Conservation (phyloP, 495 filamentous ascomycete genomes). For the Cercophora scortea region DNA sequence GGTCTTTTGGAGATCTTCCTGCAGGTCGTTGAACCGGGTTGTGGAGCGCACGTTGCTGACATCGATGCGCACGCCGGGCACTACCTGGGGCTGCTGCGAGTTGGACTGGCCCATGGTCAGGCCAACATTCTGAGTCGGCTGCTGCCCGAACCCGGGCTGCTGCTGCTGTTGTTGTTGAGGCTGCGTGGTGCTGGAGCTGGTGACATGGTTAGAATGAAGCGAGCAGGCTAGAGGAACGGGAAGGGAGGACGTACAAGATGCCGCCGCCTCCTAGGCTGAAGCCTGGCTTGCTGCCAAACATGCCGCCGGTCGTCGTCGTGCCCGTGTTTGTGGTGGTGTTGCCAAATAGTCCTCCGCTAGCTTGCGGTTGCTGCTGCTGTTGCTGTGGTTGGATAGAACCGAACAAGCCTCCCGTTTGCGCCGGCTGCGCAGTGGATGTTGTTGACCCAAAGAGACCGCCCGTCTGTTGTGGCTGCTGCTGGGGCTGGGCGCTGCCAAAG, state of each 20-base stretch:
- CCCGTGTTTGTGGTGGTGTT: conserved; percentile 12
- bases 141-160: neutral
- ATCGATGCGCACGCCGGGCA: conserved; percentile 71
- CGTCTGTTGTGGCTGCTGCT: conserved; percentile 20
- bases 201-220: conserved; percentile 2
- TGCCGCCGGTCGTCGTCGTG: conserved; percentile 19
- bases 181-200: neutral
- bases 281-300: conserved; percentile 28
- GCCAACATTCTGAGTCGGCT: neutral
- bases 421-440: conserved; percentile 8
- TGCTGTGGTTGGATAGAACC: conserved; percentile 7
- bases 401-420: conserved; percentile 14
- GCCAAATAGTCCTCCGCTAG: conserved; percentile 24
- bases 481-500: conserved; percentile 13
- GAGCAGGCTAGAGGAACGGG: conserved; percentile 3
- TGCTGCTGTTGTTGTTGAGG: conserved; percentile 43
- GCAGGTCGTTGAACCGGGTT: conserved; percentile 83
- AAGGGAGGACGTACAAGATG: conserved; percentile 41
- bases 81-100: conserved; percentile 39
- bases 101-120: conserved; percentile 38
- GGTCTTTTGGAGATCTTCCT: conserved; percentile 69
- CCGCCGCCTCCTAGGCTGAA: conserved; percentile 23
- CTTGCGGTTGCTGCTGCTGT: conserved; percentile 11
- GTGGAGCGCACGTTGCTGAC: conserved; percentile 68
- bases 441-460: conserved; percentile 22